phyloP scores from a whole-genome alignment of 371 early-diverging fungal genomes.

The Lichtheimia ornata region DNA sequence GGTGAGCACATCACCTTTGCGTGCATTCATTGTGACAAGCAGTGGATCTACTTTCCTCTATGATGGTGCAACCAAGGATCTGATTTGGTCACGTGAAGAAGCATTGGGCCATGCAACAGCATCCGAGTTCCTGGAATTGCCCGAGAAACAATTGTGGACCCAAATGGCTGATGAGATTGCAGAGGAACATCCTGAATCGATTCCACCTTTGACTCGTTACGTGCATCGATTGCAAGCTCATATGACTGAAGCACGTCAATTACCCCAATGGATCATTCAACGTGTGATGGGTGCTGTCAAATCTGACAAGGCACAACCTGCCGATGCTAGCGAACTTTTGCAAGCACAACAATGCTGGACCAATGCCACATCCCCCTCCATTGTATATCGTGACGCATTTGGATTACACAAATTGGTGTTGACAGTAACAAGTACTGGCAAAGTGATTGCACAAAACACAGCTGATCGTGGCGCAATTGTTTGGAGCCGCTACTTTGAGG shows the following conservation, averaged over 20 bases:
- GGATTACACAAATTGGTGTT: constrained; percentile 86
- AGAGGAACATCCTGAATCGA: constrained; percentile 47
- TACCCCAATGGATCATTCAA: constrained; percentile 30
- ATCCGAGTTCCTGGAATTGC: constrained; percentile 83
- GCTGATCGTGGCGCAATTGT: constrained; percentile 68
- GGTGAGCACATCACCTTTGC: constrained; percentile 21
- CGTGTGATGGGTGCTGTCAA: constrained; percentile 25
- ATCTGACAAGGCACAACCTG: constrained; percentile 3
- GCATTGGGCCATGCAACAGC: constrained; percentile 68
- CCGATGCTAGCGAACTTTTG: constrained; percentile 10
- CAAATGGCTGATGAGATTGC: constrained; percentile 74
- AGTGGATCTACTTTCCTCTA: constrained; percentile 63
- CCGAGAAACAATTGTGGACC: constrained; percentile 74
- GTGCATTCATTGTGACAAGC: constrained; percentile 48
- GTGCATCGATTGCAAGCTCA: constrained; percentile 66
- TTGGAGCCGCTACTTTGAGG: constrained; percentile 66
- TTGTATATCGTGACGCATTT: constrained; percentile 72
- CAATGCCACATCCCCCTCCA: constrained; percentile 12
- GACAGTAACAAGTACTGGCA: constrained; percentile 76
- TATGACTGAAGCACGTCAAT: constrained; percentile 44
- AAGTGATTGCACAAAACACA: constrained; percentile 83
- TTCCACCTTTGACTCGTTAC: constrained; percentile 62
- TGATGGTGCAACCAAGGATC: constrained; percentile 27
- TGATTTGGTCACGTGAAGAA: constrained; percentile 86
- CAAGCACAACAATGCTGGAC: constrained; percentile 37